phyloP scores from a whole-genome alignment of 2,329 filamentous ascomycete species.

The Verticillium isaacii region DNA sequence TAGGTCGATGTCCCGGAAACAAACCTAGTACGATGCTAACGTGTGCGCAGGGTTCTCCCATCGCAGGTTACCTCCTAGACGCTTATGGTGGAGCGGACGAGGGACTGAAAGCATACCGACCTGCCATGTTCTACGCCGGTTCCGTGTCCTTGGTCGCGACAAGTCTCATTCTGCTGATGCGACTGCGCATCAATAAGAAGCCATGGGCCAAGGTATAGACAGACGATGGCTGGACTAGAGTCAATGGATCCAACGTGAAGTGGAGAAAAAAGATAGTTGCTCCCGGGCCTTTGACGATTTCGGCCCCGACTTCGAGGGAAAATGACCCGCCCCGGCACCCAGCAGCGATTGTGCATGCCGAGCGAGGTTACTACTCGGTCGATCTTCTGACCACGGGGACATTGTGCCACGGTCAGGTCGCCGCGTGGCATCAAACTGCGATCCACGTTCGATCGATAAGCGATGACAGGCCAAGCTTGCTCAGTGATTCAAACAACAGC shows the following conservation, averaged over 20 bases:
- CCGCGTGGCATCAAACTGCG: neutral
- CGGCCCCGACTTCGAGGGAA: neutral
- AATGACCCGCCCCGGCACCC: neutral
- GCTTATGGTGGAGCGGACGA: slow-evolving; percentile 46
- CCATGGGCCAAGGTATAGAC: slow-evolving; percentile 28
- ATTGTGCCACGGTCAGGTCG: neutral
- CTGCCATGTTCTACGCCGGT: slow-evolving; percentile 59
- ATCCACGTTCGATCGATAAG: neutral
- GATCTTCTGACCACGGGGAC: neutral
- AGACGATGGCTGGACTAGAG: neutral
- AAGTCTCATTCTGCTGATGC: slow-evolving; percentile 33
- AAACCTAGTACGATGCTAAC: neutral
- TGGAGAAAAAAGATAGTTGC: neutral
- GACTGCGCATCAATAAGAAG: slow-evolving; percentile 35
- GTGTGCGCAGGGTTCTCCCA: slow-evolving; percentile 42
- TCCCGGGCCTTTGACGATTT: neutral
- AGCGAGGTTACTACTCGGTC: no score
- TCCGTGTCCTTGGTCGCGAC: slow-evolving; percentile 42
- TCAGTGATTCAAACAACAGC: neutral
- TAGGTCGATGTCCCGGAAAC: slow-evolving; percentile 19
- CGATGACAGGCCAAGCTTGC: neutral
- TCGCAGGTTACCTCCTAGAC: slow-evolving; percentile 55
- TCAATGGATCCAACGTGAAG: neutral
- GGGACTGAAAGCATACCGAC: slow-evolving; percentile 48
- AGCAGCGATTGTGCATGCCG: no score